These are phyloP conservation scores for Arthrobotrys musiformis DNA, from an alignment of 2,329 filamentous ascomycete genomes.

Conservation along the genomic window DNA sequence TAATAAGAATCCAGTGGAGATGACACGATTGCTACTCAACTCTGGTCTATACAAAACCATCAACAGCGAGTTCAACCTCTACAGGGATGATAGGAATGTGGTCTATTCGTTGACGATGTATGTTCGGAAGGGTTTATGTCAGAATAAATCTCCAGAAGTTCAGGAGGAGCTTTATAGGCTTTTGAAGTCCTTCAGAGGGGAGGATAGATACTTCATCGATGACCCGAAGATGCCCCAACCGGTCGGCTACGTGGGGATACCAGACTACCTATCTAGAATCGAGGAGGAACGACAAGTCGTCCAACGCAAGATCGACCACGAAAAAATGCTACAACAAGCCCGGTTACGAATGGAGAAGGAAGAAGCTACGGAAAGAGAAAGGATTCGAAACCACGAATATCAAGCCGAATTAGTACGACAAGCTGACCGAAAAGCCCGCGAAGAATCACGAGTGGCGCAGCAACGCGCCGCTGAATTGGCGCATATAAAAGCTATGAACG, in stretches of 20 bases:
- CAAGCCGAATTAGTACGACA: constrained; percentile 38
- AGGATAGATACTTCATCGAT: constrained; percentile 42
- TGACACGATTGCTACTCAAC: constrained; percentile 33
- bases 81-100: constrained; percentile 32
- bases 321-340: constrained; percentile 27
- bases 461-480: constrained; percentile 27
- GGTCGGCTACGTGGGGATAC: constrained; percentile 35
- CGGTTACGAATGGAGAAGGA: constrained; percentile 43
- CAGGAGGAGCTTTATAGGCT: constrained; percentile 39
- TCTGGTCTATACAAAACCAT: constrained; percentile 34
- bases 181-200: constrained; percentile 28
- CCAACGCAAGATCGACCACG: constrained; percentile 45
- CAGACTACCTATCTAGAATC: constrained; percentile 32
- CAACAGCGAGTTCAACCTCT: constrained; percentile 43
- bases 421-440: constrained; percentile 34
- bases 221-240: constrained; percentile 47
- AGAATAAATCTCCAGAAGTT: constrained; percentile 45
- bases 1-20: constrained; percentile 46
- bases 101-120: constrained; percentile 52
- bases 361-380: constrained; percentile 35
- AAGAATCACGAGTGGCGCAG: constrained; percentile 26
- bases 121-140: constrained; percentile 25
- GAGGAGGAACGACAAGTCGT: constrained; percentile 46
- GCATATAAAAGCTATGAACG: constrained; percentile 23
- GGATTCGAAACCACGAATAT: constrained; percentile 43